These are phyloP conservation scores for Solanum gracilifrons DNA, from an alignment of 257 asterid genomes.

Conservation along the genomic window DNA sequence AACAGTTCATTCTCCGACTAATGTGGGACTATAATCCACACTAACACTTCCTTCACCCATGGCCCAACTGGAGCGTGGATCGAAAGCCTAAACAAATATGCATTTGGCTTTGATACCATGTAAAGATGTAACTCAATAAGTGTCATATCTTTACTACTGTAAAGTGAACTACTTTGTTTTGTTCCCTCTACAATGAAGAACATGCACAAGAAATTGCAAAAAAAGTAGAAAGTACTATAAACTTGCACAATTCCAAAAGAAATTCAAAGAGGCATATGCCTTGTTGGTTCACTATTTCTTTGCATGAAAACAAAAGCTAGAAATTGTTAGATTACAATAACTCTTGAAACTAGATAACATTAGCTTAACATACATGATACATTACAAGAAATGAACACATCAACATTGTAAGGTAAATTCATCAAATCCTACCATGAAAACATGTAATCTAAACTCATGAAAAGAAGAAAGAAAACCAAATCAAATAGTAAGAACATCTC, in stretches of 20 bases:
- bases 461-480: neutral
- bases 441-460: neutral
- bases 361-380: neutral
- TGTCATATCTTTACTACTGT: neutral
- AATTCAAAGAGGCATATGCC: neutral
- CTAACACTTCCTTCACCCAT: neutral
- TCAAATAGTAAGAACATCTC: conserved; percentile 3
- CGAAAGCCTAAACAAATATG: neutral
- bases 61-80: neutral
- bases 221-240: neutral
- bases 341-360: neutral
- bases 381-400: neutral
- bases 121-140: neutral
- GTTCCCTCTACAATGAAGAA: neutral
- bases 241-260: neutral
- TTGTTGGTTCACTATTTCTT: neutral
- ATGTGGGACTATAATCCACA: neutral
- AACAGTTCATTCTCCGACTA: neutral
- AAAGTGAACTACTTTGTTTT: neutral
- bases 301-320: neutral
- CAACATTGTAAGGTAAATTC: neutral
- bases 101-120: neutral
- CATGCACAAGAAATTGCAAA: neutral
- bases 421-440: neutral
- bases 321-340: neutral